These are phyloP conservation scores for Penicillium thymicola DNA, from an alignment of 2,329 filamentous ascomycete genomes.

Conservation along the genomic window DNA sequence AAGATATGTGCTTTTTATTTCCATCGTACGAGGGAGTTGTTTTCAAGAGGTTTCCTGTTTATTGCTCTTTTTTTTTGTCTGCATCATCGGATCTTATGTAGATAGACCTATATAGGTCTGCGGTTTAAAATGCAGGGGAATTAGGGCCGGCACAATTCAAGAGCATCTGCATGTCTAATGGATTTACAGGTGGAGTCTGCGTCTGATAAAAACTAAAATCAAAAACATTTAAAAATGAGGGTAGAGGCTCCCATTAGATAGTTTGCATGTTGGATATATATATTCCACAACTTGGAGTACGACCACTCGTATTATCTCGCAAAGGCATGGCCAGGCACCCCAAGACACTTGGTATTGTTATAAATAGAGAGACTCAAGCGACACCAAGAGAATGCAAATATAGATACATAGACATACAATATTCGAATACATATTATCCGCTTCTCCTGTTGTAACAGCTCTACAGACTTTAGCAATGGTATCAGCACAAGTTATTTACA, in stretches of 20 bases:
- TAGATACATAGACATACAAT: neutral
- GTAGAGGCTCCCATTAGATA: neutral
- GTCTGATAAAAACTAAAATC: neutral
- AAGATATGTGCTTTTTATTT: slow-evolving; percentile 28
- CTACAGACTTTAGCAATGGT: neutral
- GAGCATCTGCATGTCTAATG: slow-evolving; percentile 7
- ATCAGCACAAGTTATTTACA: neutral
- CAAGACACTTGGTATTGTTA: neutral
- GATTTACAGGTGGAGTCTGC: neutral
- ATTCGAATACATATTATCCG: neutral
- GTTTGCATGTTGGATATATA: neutral
- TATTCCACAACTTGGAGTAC: neutral
- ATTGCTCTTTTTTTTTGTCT: slow-evolving; percentile 20
- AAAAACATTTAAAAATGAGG: neutral
- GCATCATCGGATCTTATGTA: slow-evolving; percentile 24
- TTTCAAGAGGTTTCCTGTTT: slow-evolving; percentile 26
- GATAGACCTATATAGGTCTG: slow-evolving; percentile 22
- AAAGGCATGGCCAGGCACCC: neutral
- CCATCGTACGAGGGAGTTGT: slow-evolving; percentile 34
- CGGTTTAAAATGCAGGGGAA: slow-evolving; percentile 17
- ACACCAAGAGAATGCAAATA: neutral
- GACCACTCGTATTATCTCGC: neutral
- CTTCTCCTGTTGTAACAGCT: neutral
- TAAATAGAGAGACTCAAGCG: neutral
- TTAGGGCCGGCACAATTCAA: slow-evolving; percentile 2